phyloP scores from a whole-genome alignment of 108 stramenopile genomes.

The Aurantiochytrium sp. region DNA sequence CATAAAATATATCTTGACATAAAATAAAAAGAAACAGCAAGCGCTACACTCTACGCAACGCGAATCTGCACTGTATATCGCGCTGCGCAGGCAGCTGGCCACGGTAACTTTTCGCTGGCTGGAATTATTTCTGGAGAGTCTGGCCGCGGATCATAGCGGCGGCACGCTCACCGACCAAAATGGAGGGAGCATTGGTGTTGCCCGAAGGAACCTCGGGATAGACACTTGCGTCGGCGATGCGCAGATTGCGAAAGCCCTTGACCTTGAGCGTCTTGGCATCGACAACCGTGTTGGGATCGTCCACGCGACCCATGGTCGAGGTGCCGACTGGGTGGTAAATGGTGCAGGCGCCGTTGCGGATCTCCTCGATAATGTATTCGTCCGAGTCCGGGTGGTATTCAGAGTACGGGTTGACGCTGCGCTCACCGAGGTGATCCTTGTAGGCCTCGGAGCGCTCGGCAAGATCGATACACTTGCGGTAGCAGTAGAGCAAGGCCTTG shows the following conservation, averaged over 20 bases:
- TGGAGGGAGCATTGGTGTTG: background rate
- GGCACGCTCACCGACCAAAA: background rate
- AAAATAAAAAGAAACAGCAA: no score
- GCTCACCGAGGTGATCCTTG: background rate
- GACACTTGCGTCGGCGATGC: background rate
- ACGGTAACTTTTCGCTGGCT: no score
- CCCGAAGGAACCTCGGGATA: background rate
- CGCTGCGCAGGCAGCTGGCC: no score
- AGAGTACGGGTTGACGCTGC: background rate
- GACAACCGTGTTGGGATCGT: background rate
- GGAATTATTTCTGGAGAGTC: no score
- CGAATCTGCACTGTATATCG: no score
- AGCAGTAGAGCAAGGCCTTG: background rate
- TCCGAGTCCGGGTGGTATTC: background rate
- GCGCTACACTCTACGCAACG: no score
- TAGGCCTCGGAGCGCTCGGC: background rate
- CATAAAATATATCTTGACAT: no score
- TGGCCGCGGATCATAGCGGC: background rate
- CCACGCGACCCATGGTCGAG: background rate
- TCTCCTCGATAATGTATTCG: conserved; percentile 11
- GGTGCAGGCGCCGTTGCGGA: background rate
- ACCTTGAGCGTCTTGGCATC: conserved; percentile 21
- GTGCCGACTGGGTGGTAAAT: background rate
- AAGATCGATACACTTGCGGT: background rate
- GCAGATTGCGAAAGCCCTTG: background rate